Base-by-base conservation (phyloP, 2,329 filamentous ascomycete genomes). In the Fusarium sp. region DNA sequence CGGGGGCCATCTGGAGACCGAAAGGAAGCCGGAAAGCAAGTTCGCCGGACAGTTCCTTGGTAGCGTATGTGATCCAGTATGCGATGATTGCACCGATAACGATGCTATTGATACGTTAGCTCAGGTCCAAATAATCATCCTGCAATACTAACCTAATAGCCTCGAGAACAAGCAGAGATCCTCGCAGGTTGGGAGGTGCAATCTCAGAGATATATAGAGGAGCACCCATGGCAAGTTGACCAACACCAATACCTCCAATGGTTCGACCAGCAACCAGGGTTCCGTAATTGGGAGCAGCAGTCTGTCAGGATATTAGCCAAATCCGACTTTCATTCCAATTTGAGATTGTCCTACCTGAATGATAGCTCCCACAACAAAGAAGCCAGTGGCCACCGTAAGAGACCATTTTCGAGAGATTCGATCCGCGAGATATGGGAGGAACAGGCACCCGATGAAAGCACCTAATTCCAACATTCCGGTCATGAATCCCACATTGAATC, bases 31-130 rank as follows among this genome's bases (percentile, higher is more conserved):
- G 81, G 74, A 84, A 88, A 4, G 86, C 79, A 78, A 81, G 82
- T 71, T 86, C 82, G 35, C 82, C 76, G 0, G 79, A 68, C 45
- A 88, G 83, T 70, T 82, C 81, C 7, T 82, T 79, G 1, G 87
- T 89, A 1, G 84, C 88, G 65, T 89, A 90, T 0, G 86, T 87
- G 40, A 88, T 87, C 85, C 86, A 90, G 74, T 85, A 90, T 1
- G 87, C 85, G 14, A 88, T 81, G 8, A 84, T 81, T 3, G 85
- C 84, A 2, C 87, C 86, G 4, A 87, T 71, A 30, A 78, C 78
- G 9, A 54, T 64, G 50, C 59, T 62, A 15, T n/a, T 17, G 20
- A 9, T 43, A 35, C 0, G 2, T 6, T 38, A 57, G 11, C 27
- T 14, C 2, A 6, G 6, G 3, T 22, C 2, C 11, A 0, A 8